Evolutionary conservation across 352 stramenopile genomes (phyloP), one percentile per base, ranked within the genome.

Genomic region (Pythium chondricola): DNA sequence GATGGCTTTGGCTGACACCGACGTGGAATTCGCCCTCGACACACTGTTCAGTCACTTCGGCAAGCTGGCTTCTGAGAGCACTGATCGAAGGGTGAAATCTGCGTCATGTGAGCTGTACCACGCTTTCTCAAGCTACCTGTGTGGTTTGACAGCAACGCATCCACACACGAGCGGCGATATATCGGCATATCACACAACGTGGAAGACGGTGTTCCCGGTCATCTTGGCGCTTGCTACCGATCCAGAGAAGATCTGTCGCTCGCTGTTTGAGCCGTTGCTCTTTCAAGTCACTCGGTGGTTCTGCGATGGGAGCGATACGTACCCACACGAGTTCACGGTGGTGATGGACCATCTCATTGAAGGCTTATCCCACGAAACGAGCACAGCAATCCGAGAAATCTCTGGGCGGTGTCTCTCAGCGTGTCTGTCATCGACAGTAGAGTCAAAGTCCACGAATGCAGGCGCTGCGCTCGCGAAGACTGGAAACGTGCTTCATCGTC

Each of bases 231-330:
- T 93, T 24, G 73, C 77, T 27, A 75, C 74, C 16, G 79, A 93
- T 42, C 27, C 71, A 4, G 79, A 91, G 22, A 88, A 81, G 42
- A 75, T 93, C 41, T 79, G 67, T 35, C 69, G 75, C 26, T 63
- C 67, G 13, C 61, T 93, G 6, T 91, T 93, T 43, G 65, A 85
- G 22, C 78, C 82, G 3, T 44, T 90, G 16, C 47, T 91, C 7
- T 85, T 89, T 24, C 79, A 93, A 57, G 36, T 91, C 22, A 51
- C 83, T 38, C 74, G 67, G 4, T 93, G 82, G 82, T 49, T 89
- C 16, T 75, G 66, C 51, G 71, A 59, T 24, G 74, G 71, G 37
- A 72, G 59, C 20, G 67, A 79, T 9, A 60, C 58, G 8, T 88
- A 74, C 52, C 74, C 76, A 8, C 86, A 83, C 44, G 82, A 93